Percentiles rank a stretch among this genome's conserved stretches.
phyloP scores from a whole-genome alignment of 2,329 filamentous ascomycete species.

The Didymosphaeria variabile region DNA sequence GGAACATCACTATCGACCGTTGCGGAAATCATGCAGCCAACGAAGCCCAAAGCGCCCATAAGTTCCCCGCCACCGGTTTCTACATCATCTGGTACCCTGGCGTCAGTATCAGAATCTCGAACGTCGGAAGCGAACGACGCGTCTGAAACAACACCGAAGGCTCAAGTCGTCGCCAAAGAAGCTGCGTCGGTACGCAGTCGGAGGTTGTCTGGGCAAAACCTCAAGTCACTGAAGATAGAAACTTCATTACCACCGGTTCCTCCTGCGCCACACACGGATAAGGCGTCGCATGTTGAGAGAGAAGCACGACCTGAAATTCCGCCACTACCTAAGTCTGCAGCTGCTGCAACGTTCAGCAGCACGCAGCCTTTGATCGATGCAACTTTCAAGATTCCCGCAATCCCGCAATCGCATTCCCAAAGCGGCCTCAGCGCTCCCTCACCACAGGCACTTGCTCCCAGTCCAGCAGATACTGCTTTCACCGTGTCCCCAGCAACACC shows the following conservation, averaged over 20 bases:
- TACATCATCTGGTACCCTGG: conserved; percentile 42
- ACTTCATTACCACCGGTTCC: conserved; percentile 61
- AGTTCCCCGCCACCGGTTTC: conserved; percentile 42
- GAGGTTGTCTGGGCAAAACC: conserved; percentile 80
- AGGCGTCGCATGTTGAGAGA: conserved; percentile 42
- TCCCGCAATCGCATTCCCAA: conserved; percentile 40
- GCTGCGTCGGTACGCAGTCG: conserved; percentile 71
- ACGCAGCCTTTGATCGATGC: conserved; percentile 38
- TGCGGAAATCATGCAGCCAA: conserved; percentile 65
- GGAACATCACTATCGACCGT: conserved; percentile 77
- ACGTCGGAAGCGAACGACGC: conserved; percentile 32
- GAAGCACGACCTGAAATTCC: conserved; percentile 44
- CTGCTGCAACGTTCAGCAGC: conserved; percentile 37
- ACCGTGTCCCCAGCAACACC: conserved; percentile 52
- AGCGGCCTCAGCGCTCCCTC: conserved; percentile 40
- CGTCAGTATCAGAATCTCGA: conserved; percentile 42
- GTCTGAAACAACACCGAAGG: conserved; percentile 40
- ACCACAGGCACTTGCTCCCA: conserved; percentile 47
- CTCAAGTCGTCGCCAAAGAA: conserved; percentile 36
- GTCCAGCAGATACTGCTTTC: conserved; percentile 52
- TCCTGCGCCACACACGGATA: conserved; percentile 46
- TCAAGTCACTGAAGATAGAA: conserved; percentile 88
- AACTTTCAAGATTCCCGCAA: conserved; percentile 42
- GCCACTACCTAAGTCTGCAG: conserved; percentile 48
- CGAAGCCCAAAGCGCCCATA: conserved; percentile 44